Percentiles rank a stretch among this genome's conserved stretches.
phyloP scores from a whole-genome alignment of 176 grass and related monocot species.

The Juncus effusus region DNA sequence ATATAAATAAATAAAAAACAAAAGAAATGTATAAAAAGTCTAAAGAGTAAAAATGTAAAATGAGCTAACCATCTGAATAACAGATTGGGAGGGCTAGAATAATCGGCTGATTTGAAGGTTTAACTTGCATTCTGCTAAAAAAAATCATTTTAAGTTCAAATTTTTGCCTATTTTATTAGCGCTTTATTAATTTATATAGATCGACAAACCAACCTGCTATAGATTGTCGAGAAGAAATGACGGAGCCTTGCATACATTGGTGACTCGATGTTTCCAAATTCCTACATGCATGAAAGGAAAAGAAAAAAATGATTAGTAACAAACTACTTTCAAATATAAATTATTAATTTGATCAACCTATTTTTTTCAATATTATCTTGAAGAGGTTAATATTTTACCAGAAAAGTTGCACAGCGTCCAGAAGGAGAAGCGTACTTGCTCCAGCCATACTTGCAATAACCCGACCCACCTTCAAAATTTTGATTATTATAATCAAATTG shows the following conservation, averaged over 20 bases:
- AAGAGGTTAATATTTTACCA: conserved; percentile 34
- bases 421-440: conserved; percentile 92
- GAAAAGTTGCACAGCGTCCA: conserved; percentile 82
- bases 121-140: conserved; percentile 83
- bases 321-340: too few relatives aligned
- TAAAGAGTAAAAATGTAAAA: not conserved
- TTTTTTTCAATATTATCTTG: too few relatives aligned
- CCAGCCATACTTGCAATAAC: conserved; percentile 97
- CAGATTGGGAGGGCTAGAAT: conserved; percentile 81
- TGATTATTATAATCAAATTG: not conserved
- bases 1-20: conserved; percentile 10
- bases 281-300: conserved; percentile 40
- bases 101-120: conserved; percentile 79
- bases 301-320: too few relatives aligned
- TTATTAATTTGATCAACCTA: too few relatives aligned
- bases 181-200: not conserved
- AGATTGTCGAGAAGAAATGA: conserved; percentile 87
- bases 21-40: not conserved
- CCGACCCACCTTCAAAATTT: conserved; percentile 75
- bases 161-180: too few relatives aligned
- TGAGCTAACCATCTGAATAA: conserved; percentile 71
- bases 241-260: conserved; percentile 86
- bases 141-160: not conserved
- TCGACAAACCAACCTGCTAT: conserved; percentile 46
- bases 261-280: conserved; percentile 96